Evolutionary conservation across 1,139 yeast genomes (phyloP), one percentile per base, ranked within the genome.

Genomic region (Suhomyces guaymorum): DNA sequence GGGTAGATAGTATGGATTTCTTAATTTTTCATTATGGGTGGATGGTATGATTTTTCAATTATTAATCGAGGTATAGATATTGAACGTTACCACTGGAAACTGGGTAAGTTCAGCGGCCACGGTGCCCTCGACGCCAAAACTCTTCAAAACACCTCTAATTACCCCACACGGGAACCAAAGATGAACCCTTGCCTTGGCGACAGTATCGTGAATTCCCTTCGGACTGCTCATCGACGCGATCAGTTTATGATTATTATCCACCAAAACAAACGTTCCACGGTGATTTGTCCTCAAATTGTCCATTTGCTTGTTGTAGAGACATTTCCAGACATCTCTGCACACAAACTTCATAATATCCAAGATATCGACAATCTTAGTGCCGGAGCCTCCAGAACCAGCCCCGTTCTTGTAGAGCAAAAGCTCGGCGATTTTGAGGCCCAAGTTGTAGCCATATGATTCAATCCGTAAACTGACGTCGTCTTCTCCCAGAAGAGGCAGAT

Each of bases 231-330:
- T 73, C 29, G 75, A 67, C 24, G 63, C 57, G 30, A 86, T 73
- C 39, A 77, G 66, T 38, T 71, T 69, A 61, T 82, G 83, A 32
- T 63, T 63, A 52, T 75, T 78, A 55, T 87, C 96, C 11, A 85
- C 78, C 34, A 87, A 66, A 22, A 87, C 94, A 59, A 81, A 87
- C 0, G 92, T 84, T 5, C 94, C 89, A 32, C 95, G 64, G 56
- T 92, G 97, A 56, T 92, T 92, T 1, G 98, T 92, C 45, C 95
- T 75, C 42, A 92, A 69, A 52, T 88, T 89, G 58, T 89, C 96
- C 70, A 92, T 87, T 59, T 86, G 97, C 58, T 89, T 92, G 30
- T 80, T 78, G 61, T 80, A 89, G 25, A 90, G 55, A 33, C 75
- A 63, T 49, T 77, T 79, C 97, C 97, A 90, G 23, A 90, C 83